A percentile compares a stretch with the other conserved stretches of the same genome.
Evolutionary conservation across 306 rosid species (phyloP).

Genomic region (Psophocarpus tetragonolobus): DNA sequence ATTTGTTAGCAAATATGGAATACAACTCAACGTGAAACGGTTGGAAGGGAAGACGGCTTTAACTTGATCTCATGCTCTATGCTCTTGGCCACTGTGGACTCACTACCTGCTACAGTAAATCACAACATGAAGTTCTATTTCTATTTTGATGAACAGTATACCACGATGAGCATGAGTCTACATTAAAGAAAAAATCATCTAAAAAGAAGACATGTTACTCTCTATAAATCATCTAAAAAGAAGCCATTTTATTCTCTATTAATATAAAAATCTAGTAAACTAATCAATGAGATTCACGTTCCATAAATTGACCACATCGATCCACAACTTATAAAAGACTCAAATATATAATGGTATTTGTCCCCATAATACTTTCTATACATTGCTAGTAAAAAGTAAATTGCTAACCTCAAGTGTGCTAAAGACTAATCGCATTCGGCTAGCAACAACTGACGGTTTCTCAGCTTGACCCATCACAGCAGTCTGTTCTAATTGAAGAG

Average conservation of each 20-base stretch:
- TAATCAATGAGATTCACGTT: background rate
- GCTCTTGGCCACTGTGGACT: constrained; percentile 97
- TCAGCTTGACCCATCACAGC: constrained; percentile 89
- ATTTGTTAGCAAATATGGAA: background rate
- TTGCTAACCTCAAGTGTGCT: constrained; percentile 91
- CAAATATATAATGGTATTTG: background rate
- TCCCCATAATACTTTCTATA: background rate
- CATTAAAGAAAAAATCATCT: background rate
- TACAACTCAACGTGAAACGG: background rate
- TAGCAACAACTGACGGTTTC: constrained; percentile 89
- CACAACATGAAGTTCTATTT: no score
- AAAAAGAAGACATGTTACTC: background rate
- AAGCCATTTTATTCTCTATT: no score
- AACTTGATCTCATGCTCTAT: constrained; percentile 26
- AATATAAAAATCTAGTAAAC: background rate
- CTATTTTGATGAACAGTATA: background rate
- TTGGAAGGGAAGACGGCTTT: background rate
- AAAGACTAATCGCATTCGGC: constrained; percentile 86
- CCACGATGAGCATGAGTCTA: background rate
- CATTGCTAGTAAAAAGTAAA: background rate
- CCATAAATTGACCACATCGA: background rate
- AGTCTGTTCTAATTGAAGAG: constrained; percentile 94
- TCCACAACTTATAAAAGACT: background rate
- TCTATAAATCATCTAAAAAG: no score
- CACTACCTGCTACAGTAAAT: no score